These are phyloP conservation scores for Suillus luteus DNA, from an alignment of 768 basidiomycete species.

Conservation along the genomic window DNA sequence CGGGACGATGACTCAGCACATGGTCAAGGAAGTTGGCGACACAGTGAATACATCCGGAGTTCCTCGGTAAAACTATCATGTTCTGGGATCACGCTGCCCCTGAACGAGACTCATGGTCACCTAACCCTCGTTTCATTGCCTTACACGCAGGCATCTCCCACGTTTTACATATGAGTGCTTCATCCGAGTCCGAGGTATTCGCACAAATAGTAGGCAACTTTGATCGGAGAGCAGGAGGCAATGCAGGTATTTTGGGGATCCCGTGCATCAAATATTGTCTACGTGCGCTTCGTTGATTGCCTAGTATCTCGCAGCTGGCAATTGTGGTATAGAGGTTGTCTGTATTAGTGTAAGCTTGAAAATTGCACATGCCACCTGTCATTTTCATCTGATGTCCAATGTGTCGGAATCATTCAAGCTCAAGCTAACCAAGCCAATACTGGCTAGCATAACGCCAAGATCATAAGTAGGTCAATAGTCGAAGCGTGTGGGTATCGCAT, in stretches of 20 bases:
- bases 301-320: background rate
- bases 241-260: background rate
- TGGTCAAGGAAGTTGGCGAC: background rate
- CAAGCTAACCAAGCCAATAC: background rate
- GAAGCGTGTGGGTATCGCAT: background rate
- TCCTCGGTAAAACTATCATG: background rate
- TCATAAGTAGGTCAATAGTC: background rate
- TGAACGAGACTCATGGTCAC: background rate
- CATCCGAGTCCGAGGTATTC: background rate
- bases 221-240: background rate
- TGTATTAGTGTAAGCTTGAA: background rate
- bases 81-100: background rate
- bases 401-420: background rate
- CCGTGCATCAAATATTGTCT: background rate
- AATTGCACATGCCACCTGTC: background rate
- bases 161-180: background rate
- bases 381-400: background rate
- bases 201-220: background rate
- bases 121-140: background rate
- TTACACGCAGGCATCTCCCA: background rate
- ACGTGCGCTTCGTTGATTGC: background rate
- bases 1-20: background rate
- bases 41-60: background rate
- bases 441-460: background rate
- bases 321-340: background rate